Base-by-base conservation (phyloP, 345 rosid species). In the Tarenaya hassleriana region DNA sequence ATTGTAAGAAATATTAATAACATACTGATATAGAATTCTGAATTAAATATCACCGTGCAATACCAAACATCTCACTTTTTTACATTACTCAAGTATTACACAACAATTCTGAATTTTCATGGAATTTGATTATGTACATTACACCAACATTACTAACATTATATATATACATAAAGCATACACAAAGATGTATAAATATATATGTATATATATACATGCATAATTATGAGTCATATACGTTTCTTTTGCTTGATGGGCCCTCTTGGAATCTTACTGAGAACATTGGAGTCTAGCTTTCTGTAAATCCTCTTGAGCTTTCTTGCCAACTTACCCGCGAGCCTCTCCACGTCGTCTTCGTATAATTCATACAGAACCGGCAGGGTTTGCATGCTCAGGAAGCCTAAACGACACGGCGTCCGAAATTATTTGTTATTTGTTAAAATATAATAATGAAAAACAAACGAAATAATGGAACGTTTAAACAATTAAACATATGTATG, bases 201-300 rank as follows among this genome's bases (percentile, higher is more conserved):
- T 35, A 2, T 35, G 9, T 35, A 35, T 9, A 9, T 35, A 35
- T n/a, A 35, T 35, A 39, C 4, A 39, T 13, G n/a, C 4, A 33
- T 7, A 38, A 52, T 29, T 35, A 42, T 47, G 27, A 47, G 43
- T 66, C 63, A 82, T 40, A 52, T 47, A 56, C 13, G 33, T 61
- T 81, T 83, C 73, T 76, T 89, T 17, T 70, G 78, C 47, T 83
- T 78, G 39, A 63, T 75, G 4, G 88, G 67, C 6, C 86, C 91
- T 60, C 95, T 76, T 16, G 98, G 97, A 15, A 92, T 92, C 69
- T 83, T 85, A 67, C 81, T 74, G 13, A 92, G 78, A 67, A 88
- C 74, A 18, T 14, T 58, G 1, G 78, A 60, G 53, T 92, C 86
- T 29, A 85, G 62, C 34, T 69, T 70, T 37, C 52, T 59, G 63